These are phyloP conservation scores for Polytolypa hystricis DNA, from an alignment of 2,329 filamentous ascomycete genomes.

Conservation along the genomic window DNA sequence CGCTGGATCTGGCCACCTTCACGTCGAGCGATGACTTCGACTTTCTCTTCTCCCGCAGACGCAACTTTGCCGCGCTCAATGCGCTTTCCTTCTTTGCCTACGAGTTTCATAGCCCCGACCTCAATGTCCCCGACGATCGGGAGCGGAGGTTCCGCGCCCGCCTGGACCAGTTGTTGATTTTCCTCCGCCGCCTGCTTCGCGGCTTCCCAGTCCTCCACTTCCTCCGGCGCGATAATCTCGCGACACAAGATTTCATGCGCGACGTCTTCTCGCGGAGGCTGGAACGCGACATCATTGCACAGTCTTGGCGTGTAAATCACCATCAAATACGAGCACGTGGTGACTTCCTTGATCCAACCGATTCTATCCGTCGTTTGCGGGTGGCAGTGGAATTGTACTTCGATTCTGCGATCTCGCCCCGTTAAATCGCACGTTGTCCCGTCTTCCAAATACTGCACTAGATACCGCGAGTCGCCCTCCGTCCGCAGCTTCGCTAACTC, in stretches of 20 bases:
- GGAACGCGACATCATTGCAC: conserved; percentile 77
- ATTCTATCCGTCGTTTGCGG: conserved; percentile 67
- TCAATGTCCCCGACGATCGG: conserved; percentile 46
- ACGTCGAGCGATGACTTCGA: conserved; percentile 41
- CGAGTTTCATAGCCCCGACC: conserved; percentile 46
- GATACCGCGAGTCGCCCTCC: conserved; percentile 72
- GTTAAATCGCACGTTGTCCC: conserved; percentile 83
- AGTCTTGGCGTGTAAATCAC: conserved; percentile 80
- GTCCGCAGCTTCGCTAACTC: conserved; percentile 58
- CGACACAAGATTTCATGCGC: conserved; percentile 68
- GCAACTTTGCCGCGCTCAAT: conserved; percentile 49
- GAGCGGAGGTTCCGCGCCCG: conserved; percentile 21
- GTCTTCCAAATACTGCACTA: conserved; percentile 68
- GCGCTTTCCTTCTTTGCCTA: conserved; percentile 44
- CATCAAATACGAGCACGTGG: conserved; percentile 88
- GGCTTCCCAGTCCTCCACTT: conserved; percentile 38
- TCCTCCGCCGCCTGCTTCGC: conserved; percentile 20
- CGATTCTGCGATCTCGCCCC: conserved; percentile 66
- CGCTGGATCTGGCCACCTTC: conserved; percentile 52
- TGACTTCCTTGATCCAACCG: conserved; percentile 84
- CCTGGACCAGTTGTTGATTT: conserved; percentile 23
- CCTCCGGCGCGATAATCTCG: conserved; percentile 53
- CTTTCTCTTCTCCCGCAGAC: conserved; percentile 37
- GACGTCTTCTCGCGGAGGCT: conserved; percentile 65
- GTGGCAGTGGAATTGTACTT: conserved; percentile 70